These are phyloP conservation scores for Mycena epipterygia DNA, from an alignment of 768 basidiomycete species.

Conservation along the genomic window DNA sequence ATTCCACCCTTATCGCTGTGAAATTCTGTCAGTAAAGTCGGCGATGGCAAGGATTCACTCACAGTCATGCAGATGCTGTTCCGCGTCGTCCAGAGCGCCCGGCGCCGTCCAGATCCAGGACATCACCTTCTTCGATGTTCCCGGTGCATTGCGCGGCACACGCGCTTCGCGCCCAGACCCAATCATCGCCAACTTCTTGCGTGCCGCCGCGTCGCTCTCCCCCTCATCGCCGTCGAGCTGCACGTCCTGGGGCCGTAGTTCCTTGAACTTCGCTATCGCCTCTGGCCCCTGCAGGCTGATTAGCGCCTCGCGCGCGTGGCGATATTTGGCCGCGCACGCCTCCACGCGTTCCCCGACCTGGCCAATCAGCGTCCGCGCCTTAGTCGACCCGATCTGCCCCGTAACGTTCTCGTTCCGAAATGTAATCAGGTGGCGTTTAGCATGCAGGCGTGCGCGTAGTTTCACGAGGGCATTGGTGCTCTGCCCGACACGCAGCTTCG, in stretches of 20 bases:
- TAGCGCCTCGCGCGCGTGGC: neutral
- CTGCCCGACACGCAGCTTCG: neutral
- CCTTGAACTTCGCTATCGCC: neutral
- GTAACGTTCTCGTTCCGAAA: neutral
- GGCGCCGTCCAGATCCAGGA: slow-evolving; percentile 1
- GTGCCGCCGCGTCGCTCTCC: neutral
- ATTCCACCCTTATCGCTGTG: neutral
- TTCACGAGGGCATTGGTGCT: neutral
- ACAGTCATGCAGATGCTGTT: neutral
- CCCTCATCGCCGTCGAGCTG: neutral
- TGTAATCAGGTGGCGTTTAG: neutral
- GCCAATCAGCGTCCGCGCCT: neutral
- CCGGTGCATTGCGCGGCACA: neutral
- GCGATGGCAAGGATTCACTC: neutral
- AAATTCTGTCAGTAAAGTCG: neutral
- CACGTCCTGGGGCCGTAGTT: neutral
- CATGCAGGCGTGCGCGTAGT: neutral
- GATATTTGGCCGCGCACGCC: neutral
- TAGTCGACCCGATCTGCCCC: neutral
- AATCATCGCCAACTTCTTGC: too few species aligned
- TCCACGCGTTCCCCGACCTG: neutral
- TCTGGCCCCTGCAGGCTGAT: neutral
- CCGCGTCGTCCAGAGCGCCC: neutral
- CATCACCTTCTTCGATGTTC: neutral
- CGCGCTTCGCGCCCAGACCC: neutral